Evolutionary conservation across 768 basidiomycete species (phyloP).

Genomic region (Strobilomyces confusus): DNA sequence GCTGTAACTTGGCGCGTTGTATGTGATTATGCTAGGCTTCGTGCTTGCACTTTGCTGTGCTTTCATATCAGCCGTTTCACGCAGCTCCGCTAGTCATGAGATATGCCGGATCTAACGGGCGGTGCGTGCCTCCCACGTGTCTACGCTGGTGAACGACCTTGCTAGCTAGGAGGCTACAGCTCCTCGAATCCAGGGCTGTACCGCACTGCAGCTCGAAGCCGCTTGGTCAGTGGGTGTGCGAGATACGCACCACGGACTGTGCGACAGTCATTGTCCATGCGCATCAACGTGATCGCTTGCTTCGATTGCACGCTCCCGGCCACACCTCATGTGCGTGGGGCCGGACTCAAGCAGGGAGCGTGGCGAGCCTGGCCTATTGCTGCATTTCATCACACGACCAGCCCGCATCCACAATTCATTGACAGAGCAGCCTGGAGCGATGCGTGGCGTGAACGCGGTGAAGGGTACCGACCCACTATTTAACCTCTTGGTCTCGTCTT

Average conservation of each 20-base stretch:
- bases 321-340: slow-evolving; percentile 28
- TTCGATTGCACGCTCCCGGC: slow-evolving; percentile 17
- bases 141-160: background rate
- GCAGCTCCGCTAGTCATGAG: slow-evolving; percentile 22
- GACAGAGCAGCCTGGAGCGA: slow-evolving; percentile 23
- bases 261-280: slow-evolving; percentile 5
- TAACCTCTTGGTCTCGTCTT: slow-evolving; percentile 31
- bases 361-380: slow-evolving; percentile 24
- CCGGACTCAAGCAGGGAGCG: slow-evolving; percentile 19
- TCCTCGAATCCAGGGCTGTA: slow-evolving; percentile 9
- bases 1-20: slow-evolving; percentile 40
- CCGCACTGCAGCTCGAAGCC: slow-evolving; percentile 6
- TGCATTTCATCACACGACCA: slow-evolving; percentile 25
- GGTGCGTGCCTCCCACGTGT: slow-evolving; percentile 28
- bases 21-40: slow-evolving; percentile 27
- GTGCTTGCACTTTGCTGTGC: slow-evolving; percentile 30
- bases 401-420: slow-evolving; percentile 31
- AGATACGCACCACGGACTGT: slow-evolving; percentile 8
- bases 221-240: slow-evolving; percentile 16
- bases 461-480: slow-evolving; percentile 38
- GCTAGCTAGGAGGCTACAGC: background rate
- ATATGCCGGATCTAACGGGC: slow-evolving; percentile 20
- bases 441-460: slow-evolving; percentile 44
- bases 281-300: slow-evolving; percentile 4
- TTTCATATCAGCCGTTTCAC: slow-evolving; percentile 31